phyloP scores from a whole-genome alignment of 352 stramenopile species.

The Phytophthora tentaculata region DNA sequence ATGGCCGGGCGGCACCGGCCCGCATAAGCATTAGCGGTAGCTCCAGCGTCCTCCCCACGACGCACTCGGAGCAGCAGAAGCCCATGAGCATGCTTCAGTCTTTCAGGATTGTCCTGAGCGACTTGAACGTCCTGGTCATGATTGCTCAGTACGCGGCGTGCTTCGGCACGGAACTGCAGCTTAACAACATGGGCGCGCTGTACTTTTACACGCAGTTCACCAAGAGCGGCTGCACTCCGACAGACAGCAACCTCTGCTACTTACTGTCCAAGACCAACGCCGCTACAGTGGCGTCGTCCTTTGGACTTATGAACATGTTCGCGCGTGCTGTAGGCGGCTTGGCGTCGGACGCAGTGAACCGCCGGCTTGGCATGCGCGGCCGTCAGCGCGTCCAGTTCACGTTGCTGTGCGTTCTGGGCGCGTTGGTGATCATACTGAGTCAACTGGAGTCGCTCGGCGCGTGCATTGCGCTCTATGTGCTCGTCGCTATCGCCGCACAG shows the following conservation, averaged over 20 bases:
- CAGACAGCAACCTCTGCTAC: conserved; percentile 38
- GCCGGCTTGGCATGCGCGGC: conserved; percentile 87
- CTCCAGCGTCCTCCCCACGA: conserved; percentile 31
- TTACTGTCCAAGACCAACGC: conserved; percentile 66
- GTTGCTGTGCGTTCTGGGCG: conserved; percentile 77
- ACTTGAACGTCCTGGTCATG: conserved; percentile 93
- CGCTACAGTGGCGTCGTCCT: conserved; percentile 90
- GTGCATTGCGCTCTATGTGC: conserved; percentile 88
- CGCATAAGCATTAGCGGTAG: conserved; percentile 37
- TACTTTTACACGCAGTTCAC: conserved; percentile 94
- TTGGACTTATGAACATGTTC: conserved; percentile 96
- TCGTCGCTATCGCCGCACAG: conserved; percentile 94
- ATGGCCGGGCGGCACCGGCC: conserved; percentile 15
- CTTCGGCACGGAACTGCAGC: conserved; percentile 95
- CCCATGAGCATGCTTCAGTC: conserved; percentile 39
- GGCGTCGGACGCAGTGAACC: conserved; percentile 86
- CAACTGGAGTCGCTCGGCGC: conserved; percentile 66
- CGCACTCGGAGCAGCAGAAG: conserved; percentile 29
- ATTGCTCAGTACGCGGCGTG: conserved; percentile 93
- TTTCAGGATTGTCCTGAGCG: conserved; percentile 66
- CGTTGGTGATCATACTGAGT: conserved; percentile 90
- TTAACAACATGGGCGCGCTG: conserved; percentile 95
- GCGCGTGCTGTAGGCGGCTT: conserved; percentile 89
- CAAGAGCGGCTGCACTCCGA: conserved; percentile 49
- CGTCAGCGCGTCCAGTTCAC: conserved; percentile 87